Base-by-base conservation (phyloP, 441 rosid genomes). In the Bocquillonia castaneifolia region DNA sequence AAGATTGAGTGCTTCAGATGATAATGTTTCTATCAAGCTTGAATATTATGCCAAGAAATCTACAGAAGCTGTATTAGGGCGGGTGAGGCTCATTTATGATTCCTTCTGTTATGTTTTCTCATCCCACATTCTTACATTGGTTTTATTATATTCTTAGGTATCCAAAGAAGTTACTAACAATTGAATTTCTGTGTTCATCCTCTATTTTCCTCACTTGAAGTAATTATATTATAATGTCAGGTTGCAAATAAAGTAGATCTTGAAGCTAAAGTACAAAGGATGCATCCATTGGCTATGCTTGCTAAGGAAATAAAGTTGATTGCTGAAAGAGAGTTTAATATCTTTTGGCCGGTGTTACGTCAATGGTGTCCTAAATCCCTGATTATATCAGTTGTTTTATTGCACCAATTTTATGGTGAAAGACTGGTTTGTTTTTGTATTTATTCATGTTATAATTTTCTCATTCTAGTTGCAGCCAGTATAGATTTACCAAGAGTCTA, bases 351-450 rank as follows among this genome's bases (percentile, higher is more conserved):
- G 37, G 83, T 77, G 72, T 77, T 95, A 28, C 73, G 79, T 72
- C 78, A 86, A 53, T 88, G 85, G 87, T 83, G 79, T 74, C 91
- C 92, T 45, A 91, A 90, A 68, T 88, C 90, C 77, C 71, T 90
- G 79, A 81, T 76, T 78, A 80, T 85, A 44, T 84, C 95, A 34
- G 80, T 85, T 67, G 79, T 80, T 73, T 63, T 79, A 65, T 77
- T 95, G 80, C 96, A 95, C 78, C 86, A 85, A 59, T 85, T 81
- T 77, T 95, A 83, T 77, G 95, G 97, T 81, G 89, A 86, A 87
- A 88, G 84, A 85, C 86, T 95, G 99, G 99, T 95, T 75, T 71
- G 95, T 77, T 68, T 62, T 47, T 56, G 37, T 64, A 61, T 59
- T 56, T 72, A 6, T 69, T 64, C 58, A 26, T 37, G 29, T 56